Base-by-base conservation (phyloP, 2,329 filamentous ascomycete species). In the Chaetomium olivaceum region DNA sequence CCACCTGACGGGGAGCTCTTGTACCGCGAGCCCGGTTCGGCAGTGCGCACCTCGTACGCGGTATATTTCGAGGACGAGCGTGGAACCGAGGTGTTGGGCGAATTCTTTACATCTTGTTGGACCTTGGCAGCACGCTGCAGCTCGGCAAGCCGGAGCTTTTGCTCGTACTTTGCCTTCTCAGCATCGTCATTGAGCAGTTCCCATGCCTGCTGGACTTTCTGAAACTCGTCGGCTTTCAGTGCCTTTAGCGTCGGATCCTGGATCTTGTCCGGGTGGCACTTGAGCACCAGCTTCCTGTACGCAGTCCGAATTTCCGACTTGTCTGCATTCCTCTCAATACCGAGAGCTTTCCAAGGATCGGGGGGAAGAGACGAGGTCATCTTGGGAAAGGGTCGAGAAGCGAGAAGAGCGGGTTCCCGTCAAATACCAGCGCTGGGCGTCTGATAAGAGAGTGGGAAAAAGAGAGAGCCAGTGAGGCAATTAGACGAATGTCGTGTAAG, bases 211-310 rank as follows among this genome's bases (percentile, higher is more conserved):
- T 97, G 93, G 39, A 98, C 91, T 76, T 88, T 89, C 78, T 97
- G 93, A 74, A 98, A 99, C 78, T 96, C 89, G 72, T 92, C 89
- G 72, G 91, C 88, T 77, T 93, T 96, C 72, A 87, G 81, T 66
- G 87, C 87, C 78, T 95, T 96, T 73, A 91, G 81, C 19, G 87
- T 82, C 61, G 89, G 87, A 73, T 96, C 87, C 71, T 92, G 89
- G 68, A 96, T 87, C 80, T 97, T 96, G 82, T 97, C 93, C 39
- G 93, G 93, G 72, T 97, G 93, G 75, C 90, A 93, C 77, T 91
- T 92, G 71, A 97, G 85, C 43, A 92, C 91, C 50, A 96, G 87
- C 77, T 96, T 96, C 72, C 91, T 88, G 80, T 97, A 89, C 19
- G 91, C 90, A 60, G 87, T 85, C 74, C 91, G 90, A 76, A 97